Conservation (phyloP, 805 yeast genomes). For the Alloascoidea africana region DNA sequence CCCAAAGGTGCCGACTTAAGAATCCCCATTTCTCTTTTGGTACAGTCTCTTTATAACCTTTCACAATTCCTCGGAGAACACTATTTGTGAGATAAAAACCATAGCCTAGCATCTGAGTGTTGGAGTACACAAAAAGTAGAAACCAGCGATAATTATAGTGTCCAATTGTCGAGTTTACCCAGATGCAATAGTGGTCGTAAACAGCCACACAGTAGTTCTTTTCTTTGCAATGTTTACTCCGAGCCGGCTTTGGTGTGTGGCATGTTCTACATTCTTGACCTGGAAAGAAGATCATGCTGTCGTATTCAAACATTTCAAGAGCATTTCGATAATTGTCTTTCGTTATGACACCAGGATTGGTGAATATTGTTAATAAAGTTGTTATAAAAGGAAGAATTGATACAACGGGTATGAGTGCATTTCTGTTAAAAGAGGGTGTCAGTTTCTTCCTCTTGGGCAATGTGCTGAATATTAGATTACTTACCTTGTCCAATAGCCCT, state of each 20-base stretch:
- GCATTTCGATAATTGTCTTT: conserved; percentile 12
- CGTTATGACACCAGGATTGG: conserved; percentile 23
- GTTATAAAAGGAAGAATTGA: conserved; percentile 12
- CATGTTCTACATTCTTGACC: conserved; percentile 34
- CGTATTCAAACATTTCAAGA: conserved; percentile 20
- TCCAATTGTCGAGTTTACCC: conserved; percentile 51
- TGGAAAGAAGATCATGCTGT: conserved; percentile 37
- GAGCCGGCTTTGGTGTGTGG: conserved; percentile 31
- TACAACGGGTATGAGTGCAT: conserved; percentile 9
- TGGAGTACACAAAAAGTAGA: conserved; percentile 34
- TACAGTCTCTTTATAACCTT: conserved; percentile 2
- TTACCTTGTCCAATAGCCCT: conserved; percentile 6
- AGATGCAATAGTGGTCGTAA: conserved; percentile 47
- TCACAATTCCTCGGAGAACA: neutral
- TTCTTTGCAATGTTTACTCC: conserved; percentile 43
- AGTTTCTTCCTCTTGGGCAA: conserved; percentile 4
- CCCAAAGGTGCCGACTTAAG: conserved; percentile 7
- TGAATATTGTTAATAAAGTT: conserved; percentile 14
- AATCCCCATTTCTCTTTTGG: neutral
- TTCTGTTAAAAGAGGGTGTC: conserved; percentile 2
- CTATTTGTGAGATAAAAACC: conserved; percentile 20
- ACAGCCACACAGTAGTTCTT: conserved; percentile 32
- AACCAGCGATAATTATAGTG: conserved; percentile 48
- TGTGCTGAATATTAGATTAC: conserved; percentile 8
- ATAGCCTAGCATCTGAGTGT: conserved; percentile 27